These are phyloP conservation scores for Lactifluus hygrophoroides DNA, from an alignment of 768 basidiomycete species.

Conservation along the genomic window DNA sequence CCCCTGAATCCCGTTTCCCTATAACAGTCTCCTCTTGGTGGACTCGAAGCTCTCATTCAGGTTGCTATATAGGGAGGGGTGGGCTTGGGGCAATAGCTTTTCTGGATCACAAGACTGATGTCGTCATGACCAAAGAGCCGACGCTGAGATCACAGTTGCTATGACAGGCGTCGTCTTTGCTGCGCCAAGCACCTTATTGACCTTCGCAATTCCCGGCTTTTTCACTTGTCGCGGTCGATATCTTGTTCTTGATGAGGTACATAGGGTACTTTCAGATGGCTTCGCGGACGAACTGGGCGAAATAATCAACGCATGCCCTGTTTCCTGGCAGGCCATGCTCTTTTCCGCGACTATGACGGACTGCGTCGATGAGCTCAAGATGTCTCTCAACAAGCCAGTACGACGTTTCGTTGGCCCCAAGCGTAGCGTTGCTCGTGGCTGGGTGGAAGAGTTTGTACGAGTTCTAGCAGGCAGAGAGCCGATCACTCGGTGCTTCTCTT, in stretches of 20 bases:
- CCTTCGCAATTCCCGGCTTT: slow-evolving; percentile 93
- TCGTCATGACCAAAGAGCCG: too few species aligned
- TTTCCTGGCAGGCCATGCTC: slow-evolving; percentile 91
- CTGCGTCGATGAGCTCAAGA: slow-evolving; percentile 83
- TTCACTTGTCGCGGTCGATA: slow-evolving; percentile 83
- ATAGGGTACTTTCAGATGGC: slow-evolving; percentile 92
- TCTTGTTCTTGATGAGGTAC: slow-evolving; percentile 97
- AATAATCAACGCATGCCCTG: slow-evolving; percentile 85
- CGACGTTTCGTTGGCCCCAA: slow-evolving; percentile 95
- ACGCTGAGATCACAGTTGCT: slow-evolving; percentile 76
- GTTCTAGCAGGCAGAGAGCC: slow-evolving; percentile 68
- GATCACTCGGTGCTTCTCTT: slow-evolving; percentile 72
- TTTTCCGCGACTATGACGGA: slow-evolving; percentile 99
- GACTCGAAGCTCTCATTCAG: too few species aligned
- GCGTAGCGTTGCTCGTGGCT: slow-evolving; percentile 71
- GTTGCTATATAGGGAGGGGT: too few species aligned
- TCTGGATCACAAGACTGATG: too few species aligned
- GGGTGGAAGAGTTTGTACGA: slow-evolving; percentile 92
- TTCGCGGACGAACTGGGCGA: slow-evolving; percentile 95
- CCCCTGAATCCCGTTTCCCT: too few species aligned
- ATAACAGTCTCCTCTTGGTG: too few species aligned
- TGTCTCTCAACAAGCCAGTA: slow-evolving; percentile 89
- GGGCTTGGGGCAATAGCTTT: too few species aligned
- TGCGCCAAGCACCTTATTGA: slow-evolving; percentile 88
- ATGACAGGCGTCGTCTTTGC: slow-evolving; percentile 92